phyloP scores from a whole-genome alignment of 2,329 filamentous ascomycete species.

The Delphinella strobiligena region DNA sequence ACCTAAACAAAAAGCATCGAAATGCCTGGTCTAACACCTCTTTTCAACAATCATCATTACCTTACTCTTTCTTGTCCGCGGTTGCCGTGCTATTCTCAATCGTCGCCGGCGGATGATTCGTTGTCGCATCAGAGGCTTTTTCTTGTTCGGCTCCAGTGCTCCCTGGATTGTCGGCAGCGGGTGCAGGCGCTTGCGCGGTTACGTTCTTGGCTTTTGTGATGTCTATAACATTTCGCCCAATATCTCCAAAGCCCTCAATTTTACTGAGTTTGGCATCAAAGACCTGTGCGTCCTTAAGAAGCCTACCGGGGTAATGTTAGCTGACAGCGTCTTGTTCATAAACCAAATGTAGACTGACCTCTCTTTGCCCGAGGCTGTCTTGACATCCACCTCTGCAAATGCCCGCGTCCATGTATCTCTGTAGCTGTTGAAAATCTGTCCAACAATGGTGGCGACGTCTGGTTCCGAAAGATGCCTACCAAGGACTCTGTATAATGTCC shows the following conservation, averaged over 20 bases:
- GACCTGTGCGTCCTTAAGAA: conserved; percentile 64
- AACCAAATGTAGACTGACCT: conserved; percentile 43
- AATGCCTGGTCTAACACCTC: no score
- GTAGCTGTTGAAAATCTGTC: conserved; percentile 71
- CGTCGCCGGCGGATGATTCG: background rate
- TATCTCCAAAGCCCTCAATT: conserved; percentile 65
- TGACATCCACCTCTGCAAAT: conserved; percentile 52
- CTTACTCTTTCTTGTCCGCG: no score
- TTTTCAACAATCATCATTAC: no score
- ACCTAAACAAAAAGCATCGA: no score
- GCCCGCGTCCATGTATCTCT: conserved; percentile 65
- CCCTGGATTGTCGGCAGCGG: no score
- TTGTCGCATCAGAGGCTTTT: background rate
- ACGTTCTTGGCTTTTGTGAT: conserved; percentile 14
- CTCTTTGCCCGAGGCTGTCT: conserved; percentile 55
- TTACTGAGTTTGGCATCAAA: conserved; percentile 61
- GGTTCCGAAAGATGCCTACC: conserved; percentile 68
- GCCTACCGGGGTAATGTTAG: conserved; percentile 40
- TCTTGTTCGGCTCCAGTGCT: background rate
- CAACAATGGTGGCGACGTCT: conserved; percentile 72
- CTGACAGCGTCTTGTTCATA: no score
- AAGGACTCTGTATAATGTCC: conserved; percentile 70
- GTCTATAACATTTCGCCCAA: conserved; percentile 56
- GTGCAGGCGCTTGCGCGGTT: background rate
- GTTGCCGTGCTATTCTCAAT: background rate